phyloP scores from a whole-genome alignment of 2,329 filamentous ascomycete genomes.

The Exophiala sideris region DNA sequence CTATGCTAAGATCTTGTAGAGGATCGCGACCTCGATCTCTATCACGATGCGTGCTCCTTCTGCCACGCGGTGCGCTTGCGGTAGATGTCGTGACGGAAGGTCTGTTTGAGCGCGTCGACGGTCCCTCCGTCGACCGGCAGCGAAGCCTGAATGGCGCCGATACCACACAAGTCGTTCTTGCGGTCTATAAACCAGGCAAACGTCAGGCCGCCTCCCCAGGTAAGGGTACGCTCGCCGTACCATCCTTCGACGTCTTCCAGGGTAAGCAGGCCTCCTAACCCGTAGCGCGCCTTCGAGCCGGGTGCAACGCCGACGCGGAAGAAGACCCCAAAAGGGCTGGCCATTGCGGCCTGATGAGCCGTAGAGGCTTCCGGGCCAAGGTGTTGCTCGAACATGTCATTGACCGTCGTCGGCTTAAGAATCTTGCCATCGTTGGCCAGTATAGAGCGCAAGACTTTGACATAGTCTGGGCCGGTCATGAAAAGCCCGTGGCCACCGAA shows the following conservation, averaged over 20 bases:
- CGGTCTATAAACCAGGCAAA: constrained; percentile 51
- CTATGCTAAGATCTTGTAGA: too few species aligned
- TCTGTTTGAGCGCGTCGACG: constrained; percentile 39
- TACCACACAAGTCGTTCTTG: constrained; percentile 45
- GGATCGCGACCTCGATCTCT: background rate
- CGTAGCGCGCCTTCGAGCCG: constrained; percentile 37
- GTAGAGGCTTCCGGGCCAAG: constrained; percentile 30
- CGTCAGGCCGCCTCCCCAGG: constrained; percentile 48
- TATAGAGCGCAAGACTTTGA: constrained; percentile 36
- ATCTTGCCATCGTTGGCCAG: constrained; percentile 42
- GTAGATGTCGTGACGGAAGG: constrained; percentile 44
- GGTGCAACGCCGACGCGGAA: constrained; percentile 37
- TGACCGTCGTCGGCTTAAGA: constrained; percentile 23
- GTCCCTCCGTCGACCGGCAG: constrained; percentile 35
- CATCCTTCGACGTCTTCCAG: constrained; percentile 43
- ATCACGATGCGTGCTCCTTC: constrained; percentile 18
- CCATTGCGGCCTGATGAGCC: constrained; percentile 32
- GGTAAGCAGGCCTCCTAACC: constrained; percentile 43
- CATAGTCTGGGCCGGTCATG: constrained; percentile 30
- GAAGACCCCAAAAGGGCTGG: constrained; percentile 34
- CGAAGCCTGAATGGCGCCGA: constrained; percentile 40
- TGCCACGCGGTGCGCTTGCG: constrained; percentile 37
- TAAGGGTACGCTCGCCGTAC: constrained; percentile 44
- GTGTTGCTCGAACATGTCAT: constrained; percentile 33
- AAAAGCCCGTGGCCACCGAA: constrained; percentile 48